Percentiles rank a stretch among this genome's conserved stretches.
Evolutionary conservation across 23 red algal genomes (phyloP).

Genomic region (Gracilaria domingensis): DNA sequence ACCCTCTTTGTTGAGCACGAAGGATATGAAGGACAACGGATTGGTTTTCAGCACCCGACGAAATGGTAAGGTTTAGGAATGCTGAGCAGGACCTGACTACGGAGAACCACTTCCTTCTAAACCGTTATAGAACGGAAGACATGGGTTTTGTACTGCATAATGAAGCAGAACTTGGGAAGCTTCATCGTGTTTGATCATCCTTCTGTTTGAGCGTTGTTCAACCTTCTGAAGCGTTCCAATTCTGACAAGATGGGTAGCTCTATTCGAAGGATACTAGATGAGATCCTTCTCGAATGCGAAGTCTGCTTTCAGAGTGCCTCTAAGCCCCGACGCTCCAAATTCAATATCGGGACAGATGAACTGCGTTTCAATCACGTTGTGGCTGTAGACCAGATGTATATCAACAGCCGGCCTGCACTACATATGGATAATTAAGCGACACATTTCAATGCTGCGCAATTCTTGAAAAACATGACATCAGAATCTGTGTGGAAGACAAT

Average conservation of each 20-base stretch:
- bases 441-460: slow-evolving; percentile 36
- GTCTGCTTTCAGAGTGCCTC: neutral
- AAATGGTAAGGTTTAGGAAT: neutral
- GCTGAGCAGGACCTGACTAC: neutral
- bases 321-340: slow-evolving; percentile 25
- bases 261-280: neutral
- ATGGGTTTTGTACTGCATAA: slow-evolving; percentile 2
- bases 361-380: slow-evolving; percentile 21
- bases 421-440: slow-evolving; percentile 20
- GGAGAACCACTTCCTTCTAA: neutral
- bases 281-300: slow-evolving; percentile 7
- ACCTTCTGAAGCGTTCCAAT: slow-evolving; percentile 23
- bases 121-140: neutral
- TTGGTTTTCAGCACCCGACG: slow-evolving; percentile 40
- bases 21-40: slow-evolving; percentile 43
- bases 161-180: slow-evolving; percentile 23
- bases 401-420: slow-evolving; percentile 22
- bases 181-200: slow-evolving; percentile 46
- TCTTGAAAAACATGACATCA: slow-evolving; percentile 16
- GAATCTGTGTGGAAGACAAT: slow-evolving; percentile 14
- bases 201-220: neutral
- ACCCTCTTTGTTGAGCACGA: slow-evolving; percentile 14
- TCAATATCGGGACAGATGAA: slow-evolving; percentile 28
- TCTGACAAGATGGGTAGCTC: neutral
- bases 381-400: slow-evolving; percentile 6